A percentile compares a stretch with the other conserved stretches of the same genome.
Evolutionary conservation across 306 rosid species (phyloP).

Genomic region (Vigna radiata): DNA sequence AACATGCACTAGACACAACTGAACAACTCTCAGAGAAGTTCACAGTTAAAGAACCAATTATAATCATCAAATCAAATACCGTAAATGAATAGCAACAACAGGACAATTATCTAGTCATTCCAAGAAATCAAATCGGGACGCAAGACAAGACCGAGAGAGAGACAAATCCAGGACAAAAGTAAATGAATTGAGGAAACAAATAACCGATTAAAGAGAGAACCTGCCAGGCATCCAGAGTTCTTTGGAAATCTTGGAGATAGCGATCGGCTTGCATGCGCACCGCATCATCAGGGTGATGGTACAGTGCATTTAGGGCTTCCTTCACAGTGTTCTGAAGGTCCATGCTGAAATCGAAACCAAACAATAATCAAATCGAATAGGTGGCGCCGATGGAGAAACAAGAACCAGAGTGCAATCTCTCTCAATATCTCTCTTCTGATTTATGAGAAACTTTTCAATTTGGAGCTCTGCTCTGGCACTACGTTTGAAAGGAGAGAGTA

Average conservation of each 20-base stretch:
- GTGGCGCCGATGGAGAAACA: not conserved
- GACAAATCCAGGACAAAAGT: not conserved
- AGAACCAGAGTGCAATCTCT: slow-evolving; percentile 41
- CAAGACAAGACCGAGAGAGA: too few relatives aligned
- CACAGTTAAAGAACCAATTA: slow-evolving; percentile 11
- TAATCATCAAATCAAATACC: slow-evolving; percentile 23
- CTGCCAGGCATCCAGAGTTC: slow-evolving; percentile 99
- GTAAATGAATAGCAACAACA: not conserved
- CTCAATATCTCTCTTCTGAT: slow-evolving; percentile 6
- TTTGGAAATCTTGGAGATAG: slow-evolving; percentile 92
- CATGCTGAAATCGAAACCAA: slow-evolving; percentile 59
- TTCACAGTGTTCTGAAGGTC: slow-evolving; percentile 95
- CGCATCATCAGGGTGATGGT: slow-evolving; percentile 94
- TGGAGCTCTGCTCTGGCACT: slow-evolving; percentile 22
- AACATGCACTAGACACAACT: slow-evolving; percentile 26
- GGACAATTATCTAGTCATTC: not conserved
- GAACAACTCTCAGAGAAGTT: slow-evolving; percentile 27
- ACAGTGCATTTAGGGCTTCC: slow-evolving; percentile 98
- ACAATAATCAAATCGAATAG: slow-evolving; percentile 31
- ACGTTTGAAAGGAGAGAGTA: slow-evolving; percentile 42
- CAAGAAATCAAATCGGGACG: slow-evolving; percentile 35
- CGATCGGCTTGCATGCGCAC: slow-evolving; percentile 98
- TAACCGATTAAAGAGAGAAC: slow-evolving; percentile 50
- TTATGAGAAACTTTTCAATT: slow-evolving; percentile 21
- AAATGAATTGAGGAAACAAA: slow-evolving; percentile 34